Conservation (phyloP, 768 basidiomycete genomes). For the Boletus eberwhitei region DNA sequence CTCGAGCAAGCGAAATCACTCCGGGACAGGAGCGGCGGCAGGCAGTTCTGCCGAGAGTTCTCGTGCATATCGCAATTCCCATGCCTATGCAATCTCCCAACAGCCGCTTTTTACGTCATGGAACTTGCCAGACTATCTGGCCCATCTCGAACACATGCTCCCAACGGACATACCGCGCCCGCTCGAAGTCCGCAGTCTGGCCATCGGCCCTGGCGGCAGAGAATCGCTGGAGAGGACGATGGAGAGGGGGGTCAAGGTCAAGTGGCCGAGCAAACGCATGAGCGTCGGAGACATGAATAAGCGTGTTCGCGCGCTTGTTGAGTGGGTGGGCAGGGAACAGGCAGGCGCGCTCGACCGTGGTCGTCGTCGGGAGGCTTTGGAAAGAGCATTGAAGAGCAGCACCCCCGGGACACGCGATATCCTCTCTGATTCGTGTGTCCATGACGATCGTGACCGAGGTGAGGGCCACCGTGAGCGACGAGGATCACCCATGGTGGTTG, state of each 20-base stretch:
- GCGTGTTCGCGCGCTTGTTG: slow-evolving; percentile 82
- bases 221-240: slow-evolving; percentile 59
- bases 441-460: slow-evolving; percentile 15
- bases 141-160: slow-evolving; percentile 80
- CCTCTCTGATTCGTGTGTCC: slow-evolving; percentile 6
- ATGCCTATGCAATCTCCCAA: slow-evolving; percentile 76
- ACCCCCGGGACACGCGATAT: slow-evolving; percentile 7
- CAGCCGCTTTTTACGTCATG: slow-evolving; percentile 81
- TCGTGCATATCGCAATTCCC: slow-evolving; percentile 73
- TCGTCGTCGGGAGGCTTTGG: slow-evolving; percentile 65
- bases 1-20: slow-evolving; percentile 48
- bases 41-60: slow-evolving; percentile 46
- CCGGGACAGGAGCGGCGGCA: slow-evolving; percentile 33
- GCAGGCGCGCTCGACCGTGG: slow-evolving; percentile 69
- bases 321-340: slow-evolving; percentile 92
- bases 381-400: slow-evolving; percentile 42
- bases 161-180: slow-evolving; percentile 74
- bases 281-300: slow-evolving; percentile 99
- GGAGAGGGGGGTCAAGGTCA: slow-evolving; percentile 81
- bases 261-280: slow-evolving; percentile 92
- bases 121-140: slow-evolving; percentile 90
- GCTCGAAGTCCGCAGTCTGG: slow-evolving; percentile 60
- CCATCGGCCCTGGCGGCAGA: slow-evolving; percentile 39
- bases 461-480: slow-evolving; percentile 9
- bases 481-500: slow-evolving; percentile 35